Conservation (phyloP, 2,329 filamentous ascomycete genomes). For the Atkinsonella texensis region DNA sequence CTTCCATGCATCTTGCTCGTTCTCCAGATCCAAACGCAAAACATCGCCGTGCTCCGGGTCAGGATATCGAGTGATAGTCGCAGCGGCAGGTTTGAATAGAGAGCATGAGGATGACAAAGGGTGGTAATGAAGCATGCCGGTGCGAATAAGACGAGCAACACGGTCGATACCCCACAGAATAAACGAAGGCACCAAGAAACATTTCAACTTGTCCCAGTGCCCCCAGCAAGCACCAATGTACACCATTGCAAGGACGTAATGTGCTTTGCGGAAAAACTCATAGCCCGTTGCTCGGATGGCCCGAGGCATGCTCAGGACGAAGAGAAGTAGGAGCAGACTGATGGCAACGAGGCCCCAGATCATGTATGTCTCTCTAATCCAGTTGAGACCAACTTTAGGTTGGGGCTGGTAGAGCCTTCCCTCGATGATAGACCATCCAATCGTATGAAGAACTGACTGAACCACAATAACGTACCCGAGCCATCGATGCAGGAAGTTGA, state of each 20-base stretch:
- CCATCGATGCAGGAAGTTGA: conserved; percentile 71
- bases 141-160: conserved; percentile 43
- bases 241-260: conserved; percentile 60
- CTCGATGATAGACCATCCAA: conserved; percentile 59
- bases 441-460: conserved; percentile 56
- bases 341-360: conserved; percentile 63
- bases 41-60: conserved; percentile 48
- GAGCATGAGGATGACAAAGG: conserved; percentile 24
- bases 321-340: conserved; percentile 47
- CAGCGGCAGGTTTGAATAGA: conserved; percentile 42
- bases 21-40: conserved; percentile 53
- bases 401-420: conserved; percentile 59
- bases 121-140: conserved; percentile 47
- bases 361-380: conserved; percentile 54
- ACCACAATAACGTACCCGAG: conserved; percentile 59
- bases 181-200: conserved; percentile 56
- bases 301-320: conserved; percentile 41
- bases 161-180: conserved; percentile 55
- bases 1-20: conserved; percentile 48
- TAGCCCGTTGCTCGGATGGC: conserved; percentile 58
- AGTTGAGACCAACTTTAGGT: conserved; percentile 42
- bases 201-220: conserved; percentile 57
- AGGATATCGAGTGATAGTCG: conserved; percentile 33
- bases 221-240: conserved; percentile 68
- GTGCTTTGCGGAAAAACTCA: conserved; percentile 64